These are phyloP conservation scores for Maudiozyma barnettii DNA, from an alignment of 805 yeast species.

Conservation along the genomic window DNA sequence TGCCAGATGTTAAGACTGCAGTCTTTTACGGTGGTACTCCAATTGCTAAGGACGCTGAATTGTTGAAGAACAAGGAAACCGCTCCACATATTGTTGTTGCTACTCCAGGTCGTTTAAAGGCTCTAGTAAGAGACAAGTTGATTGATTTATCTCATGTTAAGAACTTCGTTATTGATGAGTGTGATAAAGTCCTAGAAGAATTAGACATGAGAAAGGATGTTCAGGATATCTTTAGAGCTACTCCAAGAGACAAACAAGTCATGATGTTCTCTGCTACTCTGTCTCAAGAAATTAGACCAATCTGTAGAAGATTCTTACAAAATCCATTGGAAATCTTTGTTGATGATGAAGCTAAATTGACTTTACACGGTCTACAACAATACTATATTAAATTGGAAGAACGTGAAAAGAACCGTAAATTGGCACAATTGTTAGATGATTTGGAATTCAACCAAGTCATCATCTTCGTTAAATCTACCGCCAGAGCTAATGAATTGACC, in stretches of 20 bases:
- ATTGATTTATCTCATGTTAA: constrained; percentile 82
- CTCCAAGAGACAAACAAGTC: constrained; percentile 97
- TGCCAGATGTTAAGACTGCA: constrained; percentile 95
- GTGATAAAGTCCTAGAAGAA: constrained; percentile 93
- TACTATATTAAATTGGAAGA: constrained; percentile 85
- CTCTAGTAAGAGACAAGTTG: constrained; percentile 83
- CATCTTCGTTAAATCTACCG: constrained; percentile 85
- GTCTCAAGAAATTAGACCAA: constrained; percentile 87
- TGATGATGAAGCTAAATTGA: constrained; percentile 94
- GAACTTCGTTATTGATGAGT: constrained; percentile 93
- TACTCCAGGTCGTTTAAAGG: constrained; percentile 96
- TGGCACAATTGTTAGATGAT: constrained; percentile 85
- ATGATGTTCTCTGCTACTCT: constrained; percentile 99
- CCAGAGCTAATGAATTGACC: constrained; percentile 87
- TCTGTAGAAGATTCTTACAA: constrained; percentile 96
- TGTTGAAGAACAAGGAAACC: constrained; percentile 82
- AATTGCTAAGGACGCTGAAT: constrained; percentile 73
- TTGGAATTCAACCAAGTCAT: constrained; percentile 97
- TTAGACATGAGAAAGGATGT: constrained; percentile 96
- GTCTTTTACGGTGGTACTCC: constrained; percentile 96
- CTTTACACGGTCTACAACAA: constrained; percentile 97
- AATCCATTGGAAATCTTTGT: constrained; percentile 95
- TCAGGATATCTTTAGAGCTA: constrained; percentile 93
- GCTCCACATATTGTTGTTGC: constrained; percentile 96
- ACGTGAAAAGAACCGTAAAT: constrained; percentile 84